phyloP scores from a whole-genome alignment of 2,329 filamentous ascomycete genomes.

The Aureobasidium uvarum region DNA sequence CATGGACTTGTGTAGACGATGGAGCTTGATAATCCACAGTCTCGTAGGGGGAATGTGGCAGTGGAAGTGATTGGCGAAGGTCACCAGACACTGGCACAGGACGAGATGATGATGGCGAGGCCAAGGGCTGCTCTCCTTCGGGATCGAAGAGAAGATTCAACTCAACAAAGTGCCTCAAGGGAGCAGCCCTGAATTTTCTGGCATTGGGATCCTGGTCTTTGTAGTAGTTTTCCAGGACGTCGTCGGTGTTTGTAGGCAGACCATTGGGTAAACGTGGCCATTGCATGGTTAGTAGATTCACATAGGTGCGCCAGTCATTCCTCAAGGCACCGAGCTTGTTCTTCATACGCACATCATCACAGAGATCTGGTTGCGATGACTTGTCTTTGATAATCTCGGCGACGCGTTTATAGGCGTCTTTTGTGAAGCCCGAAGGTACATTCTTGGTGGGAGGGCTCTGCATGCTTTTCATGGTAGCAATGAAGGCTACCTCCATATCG shows the following conservation, averaged over 20 bases:
- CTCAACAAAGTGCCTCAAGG: neutral
- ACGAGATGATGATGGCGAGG: neutral
- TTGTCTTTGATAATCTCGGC: constrained; percentile 13
- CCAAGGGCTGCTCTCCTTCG: neutral
- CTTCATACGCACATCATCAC: constrained; percentile 13
- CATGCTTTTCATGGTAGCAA: constrained; percentile 3
- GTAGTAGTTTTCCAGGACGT: constrained; percentile 1
- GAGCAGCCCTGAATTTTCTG: neutral
- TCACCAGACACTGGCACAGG: neutral
- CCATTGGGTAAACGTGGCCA: constrained; percentile 7
- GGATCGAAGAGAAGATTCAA: constrained; percentile 9
- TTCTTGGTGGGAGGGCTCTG: neutral
- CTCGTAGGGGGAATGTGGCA: neutral
- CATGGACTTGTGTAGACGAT: neutral
- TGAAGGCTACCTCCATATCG: constrained; percentile 11
- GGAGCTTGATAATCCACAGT: neutral
- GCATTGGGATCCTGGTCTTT: constrained; percentile 9
- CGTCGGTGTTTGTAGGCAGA: constrained; percentile 7
- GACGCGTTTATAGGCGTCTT: constrained; percentile 16
- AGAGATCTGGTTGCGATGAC: constrained; percentile 6
- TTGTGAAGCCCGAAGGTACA: constrained; percentile 11
- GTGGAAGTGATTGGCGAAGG: neutral
- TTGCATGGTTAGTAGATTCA: neutral
- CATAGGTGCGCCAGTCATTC: constrained; percentile 5
- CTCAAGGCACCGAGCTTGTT: constrained; percentile 16